Base-by-base conservation (phyloP, 768 basidiomycete species). In the Saitozyma podzolica region DNA sequence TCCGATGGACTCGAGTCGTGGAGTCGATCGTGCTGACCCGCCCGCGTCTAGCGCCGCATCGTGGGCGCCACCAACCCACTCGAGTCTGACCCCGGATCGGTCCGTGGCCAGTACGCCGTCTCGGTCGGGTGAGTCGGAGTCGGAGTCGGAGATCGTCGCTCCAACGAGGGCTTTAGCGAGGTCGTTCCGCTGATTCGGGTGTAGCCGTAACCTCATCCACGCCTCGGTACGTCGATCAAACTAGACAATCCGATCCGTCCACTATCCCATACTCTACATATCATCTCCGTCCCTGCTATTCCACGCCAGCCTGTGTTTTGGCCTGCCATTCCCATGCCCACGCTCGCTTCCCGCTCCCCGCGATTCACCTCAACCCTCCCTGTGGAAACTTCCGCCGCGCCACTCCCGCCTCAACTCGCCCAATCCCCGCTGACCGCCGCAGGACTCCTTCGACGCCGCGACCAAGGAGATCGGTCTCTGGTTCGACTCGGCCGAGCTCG, bases 401-500 rank as follows among this genome's bases (percentile, higher is more conserved):
- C 29, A 29, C 29, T 29, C 29, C 29, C 29, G 29, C 29, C 29
- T 29, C 29, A 5, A 2, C 29, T 29, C 29, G 29, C 29, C 29
- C 29, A 29, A 29, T 2, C 11, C 48, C 10, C 20, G 48, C 64
- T 66, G 57, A 56, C 40, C n/a, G 13, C 14, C 45, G 48, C 39
- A 72, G 70, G 74, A 75, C 72, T 70, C 72, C n/a, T 73, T 73
- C 53, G 74, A 75, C 40, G 65, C 72, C 19, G 74, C 74, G 19
- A 73, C 74, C 65, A 75, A 75, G 69, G 74, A 75, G 65, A 73
- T 75, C 58, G 74, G 69, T 41, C 74, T 75, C 49, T 75, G 74
- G 74, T 75, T 75, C 69, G 62, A 62, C 58, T 54, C 65, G 37
- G 52, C 63, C 58, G 74, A 75, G 63, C 68, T 75, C 29, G 66